phyloP scores from a whole-genome alignment of 805 yeast species.

The Kodamaea fukazawae region DNA sequence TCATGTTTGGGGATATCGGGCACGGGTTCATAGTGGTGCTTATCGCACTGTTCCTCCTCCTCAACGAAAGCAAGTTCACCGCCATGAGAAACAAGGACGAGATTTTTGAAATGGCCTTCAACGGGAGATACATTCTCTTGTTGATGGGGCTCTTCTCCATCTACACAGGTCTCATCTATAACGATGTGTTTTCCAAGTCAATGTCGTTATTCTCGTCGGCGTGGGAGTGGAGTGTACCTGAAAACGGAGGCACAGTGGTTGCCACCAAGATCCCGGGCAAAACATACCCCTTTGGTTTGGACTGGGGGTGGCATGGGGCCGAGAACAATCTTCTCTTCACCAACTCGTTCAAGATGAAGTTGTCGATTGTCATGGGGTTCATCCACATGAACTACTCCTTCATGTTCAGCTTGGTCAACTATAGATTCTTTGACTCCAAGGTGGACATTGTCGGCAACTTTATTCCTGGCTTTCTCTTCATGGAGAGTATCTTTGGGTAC shows the following conservation, averaged over 20 bases:
- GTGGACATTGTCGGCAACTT: conserved; percentile 91
- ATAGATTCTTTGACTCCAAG: conserved; percentile 59
- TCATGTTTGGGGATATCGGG: conserved; percentile 82
- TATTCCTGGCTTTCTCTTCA: conserved; percentile 87
- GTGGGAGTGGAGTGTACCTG: conserved; percentile 52
- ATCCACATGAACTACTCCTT: conserved; percentile 91
- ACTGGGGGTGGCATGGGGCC: conserved; percentile 96
- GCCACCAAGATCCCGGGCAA: conserved; percentile 58
- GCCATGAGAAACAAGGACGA: conserved; percentile 57
- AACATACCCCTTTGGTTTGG: conserved; percentile 81
- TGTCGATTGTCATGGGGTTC: conserved; percentile 92
- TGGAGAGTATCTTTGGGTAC: conserved; percentile 97
- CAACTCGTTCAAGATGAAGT: conserved; percentile 96
- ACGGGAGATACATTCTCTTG: conserved; percentile 66
- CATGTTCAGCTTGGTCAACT: conserved; percentile 80
- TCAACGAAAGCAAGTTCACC: conserved; percentile 51
- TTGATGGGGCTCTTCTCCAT: conserved; percentile 72
- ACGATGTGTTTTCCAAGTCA: conserved; percentile 68
- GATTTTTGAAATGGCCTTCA: conserved; percentile 73
- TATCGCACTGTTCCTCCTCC: conserved; percentile 53
- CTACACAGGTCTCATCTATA: conserved; percentile 71
- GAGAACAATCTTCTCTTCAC: conserved; percentile 88
- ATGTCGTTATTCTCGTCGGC: conserved; percentile 67
- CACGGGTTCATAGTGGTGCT: conserved; percentile 65
- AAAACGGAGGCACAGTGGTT: conserved; percentile 36